A percentile compares a stretch with the other conserved stretches of the same genome.
Evolutionary conservation across 2,329 filamentous ascomycete genomes (phyloP).

Genomic region (Fusarium cicatricum): DNA sequence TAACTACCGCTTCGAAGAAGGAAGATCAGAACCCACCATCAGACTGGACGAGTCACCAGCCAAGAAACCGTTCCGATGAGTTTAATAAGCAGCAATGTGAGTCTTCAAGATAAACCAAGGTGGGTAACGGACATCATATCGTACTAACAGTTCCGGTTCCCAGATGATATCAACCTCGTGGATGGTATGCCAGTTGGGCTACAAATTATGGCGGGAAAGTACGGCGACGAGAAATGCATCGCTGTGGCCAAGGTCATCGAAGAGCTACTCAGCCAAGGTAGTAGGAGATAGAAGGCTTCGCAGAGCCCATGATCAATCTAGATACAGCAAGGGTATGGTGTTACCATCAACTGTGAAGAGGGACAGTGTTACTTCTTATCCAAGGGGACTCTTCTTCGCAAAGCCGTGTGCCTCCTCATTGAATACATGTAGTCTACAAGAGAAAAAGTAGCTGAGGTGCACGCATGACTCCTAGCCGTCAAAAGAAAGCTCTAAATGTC

Average conservation of each 20-base stretch:
- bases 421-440: no score
- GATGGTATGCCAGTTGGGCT: constrained; percentile 14
- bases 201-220: constrained; percentile 15
- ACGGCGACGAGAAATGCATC: constrained; percentile 18
- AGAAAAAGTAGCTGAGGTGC: no score
- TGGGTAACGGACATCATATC: no score
- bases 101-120: background rate
- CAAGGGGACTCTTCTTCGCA: no score
- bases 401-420: no score
- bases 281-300: no score
- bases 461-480: no score
- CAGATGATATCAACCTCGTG: constrained; percentile 16
- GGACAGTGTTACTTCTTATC: no score
- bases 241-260: constrained; percentile 20
- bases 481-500: no score
- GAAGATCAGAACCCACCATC: background rate
- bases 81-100: constrained; percentile 23
- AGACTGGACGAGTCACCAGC: constrained; percentile 4
- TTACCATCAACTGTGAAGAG: no score
- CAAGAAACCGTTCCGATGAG: constrained; percentile 10
- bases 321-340: no score
- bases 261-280: background rate
- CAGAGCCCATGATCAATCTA: no score
- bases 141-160: background rate
- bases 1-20: constrained; percentile 7